A percentile compares a stretch with the other conserved stretches of the same genome.
These are phyloP conservation scores for Litsea cubeba DNA, from an alignment of 164 flowering plant genomes.

Conservation along the genomic window DNA sequence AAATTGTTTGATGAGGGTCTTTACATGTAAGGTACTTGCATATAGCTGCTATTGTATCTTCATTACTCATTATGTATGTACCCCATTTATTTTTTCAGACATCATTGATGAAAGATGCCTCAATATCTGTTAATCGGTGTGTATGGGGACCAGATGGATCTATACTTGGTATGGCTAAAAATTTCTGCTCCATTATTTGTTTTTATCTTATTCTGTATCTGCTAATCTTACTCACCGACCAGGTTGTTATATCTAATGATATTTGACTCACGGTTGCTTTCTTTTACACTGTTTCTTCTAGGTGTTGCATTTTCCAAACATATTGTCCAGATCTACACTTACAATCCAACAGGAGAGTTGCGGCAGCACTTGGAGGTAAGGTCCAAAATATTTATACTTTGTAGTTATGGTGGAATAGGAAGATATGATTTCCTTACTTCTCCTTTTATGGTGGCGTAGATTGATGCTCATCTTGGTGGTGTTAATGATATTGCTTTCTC, in stretches of 20 bases:
- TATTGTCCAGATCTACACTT: constrained; percentile 50
- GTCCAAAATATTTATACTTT: not conserved
- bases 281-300: constrained; percentile 12
- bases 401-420: constrained; percentile 19
- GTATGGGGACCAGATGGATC: constrained; percentile 52
- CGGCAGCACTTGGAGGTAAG: constrained; percentile 53
- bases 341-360: constrained; percentile 45
- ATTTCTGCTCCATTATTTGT: not conserved
- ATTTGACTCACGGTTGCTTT: not conserved
- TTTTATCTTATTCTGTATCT: not conserved
- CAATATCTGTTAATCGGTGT: constrained; percentile 42
- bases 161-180: constrained; percentile 29
- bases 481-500: constrained; percentile 70
- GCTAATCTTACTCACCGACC: not conserved
- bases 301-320: constrained; percentile 69
- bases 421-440: constrained; percentile 37
- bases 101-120: constrained; percentile 36
- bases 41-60: not conserved
- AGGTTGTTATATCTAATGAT: not conserved
- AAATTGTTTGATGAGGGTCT: not conserved
- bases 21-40: too few relatives aligned
- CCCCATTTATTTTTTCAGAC: constrained; percentile 22
- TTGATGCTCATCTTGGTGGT: constrained; percentile 66
- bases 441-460: constrained; percentile 34
- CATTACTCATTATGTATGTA: constrained; percentile 2